Evolutionary conservation across 768 basidiomycete genomes (phyloP).

Genomic region (Lactarius tabidus): DNA sequence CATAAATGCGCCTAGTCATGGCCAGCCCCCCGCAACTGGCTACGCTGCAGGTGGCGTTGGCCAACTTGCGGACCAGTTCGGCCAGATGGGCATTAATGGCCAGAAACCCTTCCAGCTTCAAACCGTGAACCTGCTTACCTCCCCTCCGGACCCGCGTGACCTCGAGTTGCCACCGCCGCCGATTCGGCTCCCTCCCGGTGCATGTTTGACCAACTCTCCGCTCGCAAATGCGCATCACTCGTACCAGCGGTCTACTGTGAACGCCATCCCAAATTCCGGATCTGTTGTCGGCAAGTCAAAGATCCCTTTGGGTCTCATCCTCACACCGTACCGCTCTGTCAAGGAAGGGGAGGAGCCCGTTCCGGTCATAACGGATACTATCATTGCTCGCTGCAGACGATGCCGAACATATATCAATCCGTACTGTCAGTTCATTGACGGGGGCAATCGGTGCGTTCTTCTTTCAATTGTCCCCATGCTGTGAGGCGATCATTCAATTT

Average conservation of each 20-base stretch:
- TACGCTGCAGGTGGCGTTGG: constrained; percentile 44
- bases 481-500: constrained; percentile 3
- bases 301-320: constrained; percentile 46
- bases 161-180: constrained; percentile 80
- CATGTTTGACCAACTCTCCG: constrained; percentile 73
- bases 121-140: constrained; percentile 89
- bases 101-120: constrained; percentile 73
- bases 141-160: constrained; percentile 88
- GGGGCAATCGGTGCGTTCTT: constrained; percentile 73
- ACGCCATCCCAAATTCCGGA: constrained; percentile 23
- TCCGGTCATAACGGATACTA: constrained; percentile 47
- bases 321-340: constrained; percentile 50
- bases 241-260: constrained; percentile 79
- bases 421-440: constrained; percentile 72
- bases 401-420: constrained; percentile 57
- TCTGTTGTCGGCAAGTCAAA: constrained; percentile 39
- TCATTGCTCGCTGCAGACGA: constrained; percentile 51
- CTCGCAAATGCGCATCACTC: constrained; percentile 82
- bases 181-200: constrained; percentile 82
- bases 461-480: not conserved
- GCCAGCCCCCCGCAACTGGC: constrained; percentile 41
- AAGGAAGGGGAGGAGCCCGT: constrained; percentile 44
- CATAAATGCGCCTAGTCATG: constrained; percentile 43
- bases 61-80: constrained; percentile 77
- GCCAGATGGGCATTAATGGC: constrained; percentile 70